Conservation (phyloP, 108 stramenopile genomes). For the Nannochloropsis salina region DNA sequence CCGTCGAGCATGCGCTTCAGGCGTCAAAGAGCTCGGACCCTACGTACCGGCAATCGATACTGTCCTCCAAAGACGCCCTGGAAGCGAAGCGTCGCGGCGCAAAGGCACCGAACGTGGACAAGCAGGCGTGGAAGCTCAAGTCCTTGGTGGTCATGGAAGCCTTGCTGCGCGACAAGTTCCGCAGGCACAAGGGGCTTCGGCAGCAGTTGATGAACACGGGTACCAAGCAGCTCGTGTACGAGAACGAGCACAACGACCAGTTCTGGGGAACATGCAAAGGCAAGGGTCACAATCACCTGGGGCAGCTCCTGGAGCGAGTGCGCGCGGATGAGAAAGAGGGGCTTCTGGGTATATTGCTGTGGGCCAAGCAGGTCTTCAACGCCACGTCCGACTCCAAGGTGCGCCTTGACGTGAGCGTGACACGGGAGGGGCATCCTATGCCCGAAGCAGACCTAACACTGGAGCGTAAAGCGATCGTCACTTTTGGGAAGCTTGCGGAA, state of each 20-base stretch:
- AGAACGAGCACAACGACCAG: conserved; percentile 43
- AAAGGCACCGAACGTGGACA: conserved; percentile 18
- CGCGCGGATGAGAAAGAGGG: conserved; percentile 37
- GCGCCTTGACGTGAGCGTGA: conserved; percentile 25
- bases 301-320: conserved; percentile 40
- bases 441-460: conserved; percentile 21
- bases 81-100: conserved; percentile 43
- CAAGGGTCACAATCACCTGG: conserved; percentile 47
- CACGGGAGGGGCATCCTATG: conserved; percentile 28
- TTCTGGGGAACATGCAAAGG: conserved; percentile 44
- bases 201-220: conserved; percentile 38
- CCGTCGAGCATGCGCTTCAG: conserved; percentile 42
- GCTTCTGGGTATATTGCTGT: conserved; percentile 28
- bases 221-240: conserved; percentile 31
- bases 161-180: conserved; percentile 47
- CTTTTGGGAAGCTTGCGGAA: conserved; percentile 29
- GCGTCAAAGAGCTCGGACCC: conserved; percentile 44
- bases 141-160: conserved; percentile 38
- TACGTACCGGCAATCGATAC: conserved; percentile 25
- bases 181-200: conserved; percentile 38
- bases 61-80: conserved; percentile 32
- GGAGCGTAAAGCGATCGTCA: background rate
- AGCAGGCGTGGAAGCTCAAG: conserved; percentile 26
- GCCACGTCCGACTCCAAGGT: conserved; percentile 22
- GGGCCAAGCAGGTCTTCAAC: conserved; percentile 37